Evolutionary conservation across 2,329 filamentous ascomycete species (phyloP).

Genomic region (Fusarium sp.): DNA sequence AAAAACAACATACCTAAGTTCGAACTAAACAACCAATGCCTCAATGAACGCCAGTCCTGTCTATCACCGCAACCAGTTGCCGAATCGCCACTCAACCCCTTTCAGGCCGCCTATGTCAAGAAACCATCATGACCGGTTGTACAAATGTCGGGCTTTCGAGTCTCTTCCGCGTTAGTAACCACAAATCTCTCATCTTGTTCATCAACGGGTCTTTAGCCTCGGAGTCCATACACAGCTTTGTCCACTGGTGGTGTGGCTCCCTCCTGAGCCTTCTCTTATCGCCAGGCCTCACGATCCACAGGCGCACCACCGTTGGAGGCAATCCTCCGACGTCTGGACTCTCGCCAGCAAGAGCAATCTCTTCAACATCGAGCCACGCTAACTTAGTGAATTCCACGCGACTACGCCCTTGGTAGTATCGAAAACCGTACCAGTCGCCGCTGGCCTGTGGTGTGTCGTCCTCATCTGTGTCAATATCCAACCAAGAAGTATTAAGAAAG

Average conservation of each 20-base stretch:
- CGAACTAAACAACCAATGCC: background rate
- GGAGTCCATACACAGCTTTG: background rate
- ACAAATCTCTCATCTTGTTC: conserved; percentile 15
- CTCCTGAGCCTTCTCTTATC: background rate
- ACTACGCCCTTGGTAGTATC: conserved; percentile 16
- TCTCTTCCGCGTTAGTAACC: conserved; percentile 16
- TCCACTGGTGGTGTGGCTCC: conserved; percentile 29
- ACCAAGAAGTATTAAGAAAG: background rate
- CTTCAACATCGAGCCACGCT: conserved; percentile 15
- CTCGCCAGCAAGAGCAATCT: conserved; percentile 1
- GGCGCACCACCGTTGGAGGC: conserved; percentile 9
- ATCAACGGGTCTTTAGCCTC: background rate
- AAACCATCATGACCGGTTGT: background rate
- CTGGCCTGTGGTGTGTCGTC: background rate
- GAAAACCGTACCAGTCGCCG: conserved; percentile 40
- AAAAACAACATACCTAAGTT: background rate
- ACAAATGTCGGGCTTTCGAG: conserved; percentile 13
- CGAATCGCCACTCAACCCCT: background rate
- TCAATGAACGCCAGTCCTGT: background rate
- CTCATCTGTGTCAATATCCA: background rate
- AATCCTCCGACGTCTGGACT: background rate
- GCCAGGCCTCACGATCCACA: conserved; percentile 33
- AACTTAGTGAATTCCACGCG: conserved; percentile 29
- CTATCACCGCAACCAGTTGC: background rate
- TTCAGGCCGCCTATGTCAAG: background rate